Percentiles rank a stretch among this genome's conserved stretches.
Conservation (phyloP, 345 rosid species). For the Citrus sp. region DNA sequence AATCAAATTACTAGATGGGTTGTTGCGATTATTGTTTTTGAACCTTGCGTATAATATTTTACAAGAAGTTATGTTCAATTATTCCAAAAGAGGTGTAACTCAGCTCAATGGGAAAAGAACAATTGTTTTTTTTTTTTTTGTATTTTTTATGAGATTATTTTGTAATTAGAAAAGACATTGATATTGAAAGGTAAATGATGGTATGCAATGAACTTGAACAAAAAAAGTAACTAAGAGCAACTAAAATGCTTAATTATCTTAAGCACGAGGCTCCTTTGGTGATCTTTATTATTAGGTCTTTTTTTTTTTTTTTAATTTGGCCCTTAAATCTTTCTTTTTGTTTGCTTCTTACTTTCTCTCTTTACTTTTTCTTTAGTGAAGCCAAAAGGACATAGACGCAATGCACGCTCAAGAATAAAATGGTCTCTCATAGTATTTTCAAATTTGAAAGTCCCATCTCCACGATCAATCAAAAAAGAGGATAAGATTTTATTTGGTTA, state of each 20-base stretch:
- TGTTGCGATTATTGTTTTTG: too few relatives aligned
- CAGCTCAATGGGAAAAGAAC: background rate
- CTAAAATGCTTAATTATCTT: background rate
- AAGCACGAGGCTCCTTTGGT: background rate
- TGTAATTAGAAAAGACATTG: background rate
- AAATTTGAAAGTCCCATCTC: background rate
- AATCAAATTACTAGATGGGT: too few relatives aligned
- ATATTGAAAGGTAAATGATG: background rate
- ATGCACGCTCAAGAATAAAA: background rate
- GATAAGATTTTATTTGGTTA: background rate
- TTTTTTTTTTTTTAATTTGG: background rate
- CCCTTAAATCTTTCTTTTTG: background rate
- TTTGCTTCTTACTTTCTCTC: background rate
- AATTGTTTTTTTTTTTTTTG: too few relatives aligned
- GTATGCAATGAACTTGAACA: constrained; percentile 7
- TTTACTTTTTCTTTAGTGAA: background rate
- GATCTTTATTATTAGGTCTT: background rate
- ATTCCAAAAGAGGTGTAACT: too few relatives aligned
- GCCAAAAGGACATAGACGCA: background rate
- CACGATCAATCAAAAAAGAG: background rate
- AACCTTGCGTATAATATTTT: too few relatives aligned
- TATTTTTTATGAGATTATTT: too few relatives aligned
- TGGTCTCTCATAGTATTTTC: too few relatives aligned
- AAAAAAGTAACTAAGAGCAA: background rate
- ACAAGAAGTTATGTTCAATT: too few relatives aligned